phyloP scores from a whole-genome alignment of 768 basidiomycete genomes.

The Russula virescens region DNA sequence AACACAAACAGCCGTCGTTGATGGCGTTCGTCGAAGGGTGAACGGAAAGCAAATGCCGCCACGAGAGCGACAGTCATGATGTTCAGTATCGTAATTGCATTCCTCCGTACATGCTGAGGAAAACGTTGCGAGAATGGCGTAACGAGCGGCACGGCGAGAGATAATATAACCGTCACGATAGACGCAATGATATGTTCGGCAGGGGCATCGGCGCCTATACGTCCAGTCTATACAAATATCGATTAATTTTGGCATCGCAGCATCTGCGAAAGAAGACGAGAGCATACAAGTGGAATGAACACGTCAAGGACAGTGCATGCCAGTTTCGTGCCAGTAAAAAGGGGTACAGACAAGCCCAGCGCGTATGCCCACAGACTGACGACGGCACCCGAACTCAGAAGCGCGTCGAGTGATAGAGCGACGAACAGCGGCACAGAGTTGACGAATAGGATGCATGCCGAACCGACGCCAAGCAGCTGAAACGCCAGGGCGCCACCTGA shows the following conservation, averaged over 20 bases:
- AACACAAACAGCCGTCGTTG: conserved; percentile 83
- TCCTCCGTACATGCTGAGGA: conserved; percentile 37
- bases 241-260: neutral
- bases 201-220: conserved; percentile 76
- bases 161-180: conserved; percentile 54
- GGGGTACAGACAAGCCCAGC: conserved; percentile 49
- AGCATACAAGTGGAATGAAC: conserved; percentile 78
- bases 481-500: conserved; percentile 47
- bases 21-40: conserved; percentile 77
- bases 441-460: conserved; percentile 70
- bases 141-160: conserved; percentile 52
- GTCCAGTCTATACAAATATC: conserved; percentile 55
- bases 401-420: conserved; percentile 48
- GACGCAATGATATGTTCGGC: conserved; percentile 85
- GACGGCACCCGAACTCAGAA: conserved; percentile 33
- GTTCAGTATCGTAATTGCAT: conserved; percentile 40
- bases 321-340: conserved; percentile 54
- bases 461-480: conserved; percentile 68
- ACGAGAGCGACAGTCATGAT: conserved; percentile 46
- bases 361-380: conserved; percentile 61
- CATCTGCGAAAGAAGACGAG: neutral
- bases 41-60: conserved; percentile 52
- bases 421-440: conserved; percentile 50
- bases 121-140: conserved; percentile 75
- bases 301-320: conserved; percentile 66